Conservation (phyloP, 2,329 filamentous ascomycete species). For the Falciphora oryzae region DNA sequence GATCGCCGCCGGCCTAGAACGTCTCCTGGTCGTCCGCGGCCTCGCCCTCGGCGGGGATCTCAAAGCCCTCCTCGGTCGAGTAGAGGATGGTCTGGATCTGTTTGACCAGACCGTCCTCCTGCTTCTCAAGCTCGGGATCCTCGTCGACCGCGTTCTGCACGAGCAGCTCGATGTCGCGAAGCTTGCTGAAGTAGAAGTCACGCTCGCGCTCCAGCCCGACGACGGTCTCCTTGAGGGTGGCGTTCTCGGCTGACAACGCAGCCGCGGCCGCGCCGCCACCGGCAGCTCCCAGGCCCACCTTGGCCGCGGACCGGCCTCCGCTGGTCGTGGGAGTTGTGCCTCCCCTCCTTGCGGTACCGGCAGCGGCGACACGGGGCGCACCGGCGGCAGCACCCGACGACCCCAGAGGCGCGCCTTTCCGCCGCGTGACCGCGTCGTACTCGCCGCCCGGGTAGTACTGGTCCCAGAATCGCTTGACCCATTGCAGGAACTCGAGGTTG, state of each 20-base stretch:
- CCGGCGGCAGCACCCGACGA: conserved; percentile 37
- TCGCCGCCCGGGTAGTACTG: conserved; percentile 96
- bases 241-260: conserved; percentile 78
- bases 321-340: conserved; percentile 59
- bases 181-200: conserved; percentile 99
- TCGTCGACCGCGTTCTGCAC: conserved; percentile 90
- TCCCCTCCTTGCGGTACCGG: conserved; percentile 45
- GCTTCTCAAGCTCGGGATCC: conserved; percentile 88
- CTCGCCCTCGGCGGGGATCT: conserved; percentile 78
- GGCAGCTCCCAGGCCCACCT: conserved; percentile 26
- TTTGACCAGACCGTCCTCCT: conserved; percentile 87
- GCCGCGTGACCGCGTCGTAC: conserved; percentile 81
- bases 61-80: conserved; percentile 89
- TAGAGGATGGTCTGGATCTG: conserved; percentile 96
- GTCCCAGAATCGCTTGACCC: conserved; percentile 96
- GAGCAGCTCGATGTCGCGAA: conserved; percentile 92
- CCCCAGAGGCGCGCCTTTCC: conserved; percentile 68
- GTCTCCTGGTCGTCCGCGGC: conserved; percentile 73
- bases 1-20: conserved; percentile 42
- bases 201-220: conserved; percentile 88
- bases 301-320: conserved; percentile 36
- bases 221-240: conserved; percentile 91
- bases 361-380: conserved; percentile 41
- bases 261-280: conserved; percentile 59
- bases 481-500: conserved; percentile 98